phyloP scores from a whole-genome alignment of 495 filamentous ascomycete genomes.

The Friedmanniomyces endolithicus region DNA sequence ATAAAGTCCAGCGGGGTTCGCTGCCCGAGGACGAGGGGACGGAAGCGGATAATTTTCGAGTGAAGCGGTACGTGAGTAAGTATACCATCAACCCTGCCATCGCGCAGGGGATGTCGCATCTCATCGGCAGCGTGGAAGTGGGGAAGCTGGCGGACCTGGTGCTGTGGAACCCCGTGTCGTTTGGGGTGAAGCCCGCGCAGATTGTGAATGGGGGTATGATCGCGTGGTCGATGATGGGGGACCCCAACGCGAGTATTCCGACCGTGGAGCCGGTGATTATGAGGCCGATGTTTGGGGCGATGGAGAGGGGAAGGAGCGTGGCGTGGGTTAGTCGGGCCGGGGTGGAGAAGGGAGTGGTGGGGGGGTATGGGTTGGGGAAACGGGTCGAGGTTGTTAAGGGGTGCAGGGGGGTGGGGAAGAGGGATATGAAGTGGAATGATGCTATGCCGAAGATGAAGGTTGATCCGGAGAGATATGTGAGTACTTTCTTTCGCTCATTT shows the following conservation, averaged over 20 bases:
- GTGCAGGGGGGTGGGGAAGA: constrained; percentile 72
- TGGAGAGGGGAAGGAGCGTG: constrained; percentile 55
- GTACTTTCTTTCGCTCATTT: constrained; percentile 16
- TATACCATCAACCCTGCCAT: constrained; percentile 96
- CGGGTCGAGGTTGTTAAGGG: constrained; percentile 68
- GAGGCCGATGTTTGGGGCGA: constrained; percentile 73
- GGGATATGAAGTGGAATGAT: constrained; percentile 91
- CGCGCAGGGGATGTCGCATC: constrained; percentile 82
- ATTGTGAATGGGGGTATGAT: constrained; percentile 91
- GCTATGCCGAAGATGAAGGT: constrained; percentile 83
- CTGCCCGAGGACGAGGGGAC: constrained; percentile 69
- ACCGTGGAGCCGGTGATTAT: constrained; percentile 78
- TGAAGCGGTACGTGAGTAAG: constrained; percentile 89
- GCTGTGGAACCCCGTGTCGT: constrained; percentile 73
- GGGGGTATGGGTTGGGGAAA: constrained; percentile 63
- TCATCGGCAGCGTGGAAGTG: constrained; percentile 77
- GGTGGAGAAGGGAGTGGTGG: constrained; percentile 50
- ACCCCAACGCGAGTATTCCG: constrained; percentile 87
- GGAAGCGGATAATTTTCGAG: constrained; percentile 81
- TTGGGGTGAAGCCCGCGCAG: constrained; percentile 73
- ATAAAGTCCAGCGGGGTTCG: constrained; percentile 72
- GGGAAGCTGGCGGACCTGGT: constrained; percentile 90
- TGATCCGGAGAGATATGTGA: constrained; percentile 76
- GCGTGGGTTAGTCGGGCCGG: constrained; percentile 73
- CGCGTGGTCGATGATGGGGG: constrained; percentile 78